phyloP scores from a whole-genome alignment of 208 protist species.

The Vickermania ingenoplastis region DNA sequence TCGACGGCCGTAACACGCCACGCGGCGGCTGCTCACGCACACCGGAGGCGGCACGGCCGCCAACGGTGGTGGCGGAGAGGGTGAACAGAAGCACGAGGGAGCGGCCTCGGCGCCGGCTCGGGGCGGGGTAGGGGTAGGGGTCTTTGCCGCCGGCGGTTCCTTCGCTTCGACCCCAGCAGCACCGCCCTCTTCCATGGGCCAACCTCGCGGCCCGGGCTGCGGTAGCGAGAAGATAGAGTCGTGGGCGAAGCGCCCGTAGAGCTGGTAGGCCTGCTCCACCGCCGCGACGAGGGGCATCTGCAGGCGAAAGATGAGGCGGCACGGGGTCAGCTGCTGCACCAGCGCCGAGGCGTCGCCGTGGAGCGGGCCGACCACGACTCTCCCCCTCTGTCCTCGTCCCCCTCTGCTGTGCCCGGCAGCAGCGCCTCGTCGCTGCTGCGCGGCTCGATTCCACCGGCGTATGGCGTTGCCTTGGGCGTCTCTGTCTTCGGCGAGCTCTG shows the following conservation, averaged over 20 bases:
- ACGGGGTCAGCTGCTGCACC: constrained; percentile 20
- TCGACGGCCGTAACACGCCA: not conserved
- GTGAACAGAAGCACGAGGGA: no score
- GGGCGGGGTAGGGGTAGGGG: not conserved
- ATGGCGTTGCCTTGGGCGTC: no score
- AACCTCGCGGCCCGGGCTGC: not conserved
- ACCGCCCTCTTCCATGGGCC: not conserved
- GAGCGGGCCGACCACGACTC: constrained; percentile 21
- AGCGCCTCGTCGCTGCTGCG: no score
- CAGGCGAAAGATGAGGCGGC: constrained; percentile 55
- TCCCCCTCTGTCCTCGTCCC: constrained; percentile 25
- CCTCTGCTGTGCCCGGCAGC: constrained; percentile 35
- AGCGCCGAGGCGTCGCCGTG: constrained; percentile 14
- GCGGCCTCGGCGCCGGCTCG: not conserved
- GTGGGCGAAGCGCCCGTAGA: constrained; percentile 20
- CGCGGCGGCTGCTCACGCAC: not conserved
- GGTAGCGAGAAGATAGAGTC: not conserved
- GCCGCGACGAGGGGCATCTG: constrained; percentile 31
- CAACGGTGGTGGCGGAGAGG: no score
- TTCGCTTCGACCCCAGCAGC: not conserved
- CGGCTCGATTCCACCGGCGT: no score
- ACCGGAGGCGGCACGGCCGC: not conserved
- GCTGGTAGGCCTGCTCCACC: constrained; percentile 31
- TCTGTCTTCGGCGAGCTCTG: no score
- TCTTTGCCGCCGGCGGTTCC: not conserved